phyloP scores from a whole-genome alignment of 2,329 filamentous ascomycete genomes.

The Diplodia corticola region DNA sequence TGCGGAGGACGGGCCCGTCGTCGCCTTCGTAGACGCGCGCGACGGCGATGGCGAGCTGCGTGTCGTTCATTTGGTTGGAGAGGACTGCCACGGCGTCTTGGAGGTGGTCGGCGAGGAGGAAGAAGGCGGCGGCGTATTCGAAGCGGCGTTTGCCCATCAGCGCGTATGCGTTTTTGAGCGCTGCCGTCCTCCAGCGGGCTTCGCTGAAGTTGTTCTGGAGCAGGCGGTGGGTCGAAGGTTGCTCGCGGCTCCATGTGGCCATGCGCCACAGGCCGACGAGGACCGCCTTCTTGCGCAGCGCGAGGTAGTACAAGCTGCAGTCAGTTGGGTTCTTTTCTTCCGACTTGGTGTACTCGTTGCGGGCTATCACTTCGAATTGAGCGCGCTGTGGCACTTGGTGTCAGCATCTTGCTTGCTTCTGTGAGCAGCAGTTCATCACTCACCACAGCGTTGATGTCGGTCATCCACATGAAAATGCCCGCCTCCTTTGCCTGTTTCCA shows the following conservation, averaged over 20 bases:
- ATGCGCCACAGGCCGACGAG: constrained; percentile 93
- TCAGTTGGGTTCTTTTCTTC: constrained; percentile 88
- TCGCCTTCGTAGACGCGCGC: constrained; percentile 88
- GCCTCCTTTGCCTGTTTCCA: constrained; percentile 86
- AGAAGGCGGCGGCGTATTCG: constrained; percentile 94
- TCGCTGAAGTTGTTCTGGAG: constrained; percentile 90
- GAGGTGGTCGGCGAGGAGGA: constrained; percentile 82
- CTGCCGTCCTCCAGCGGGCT: constrained; percentile 81
- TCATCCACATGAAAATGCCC: constrained; percentile 94
- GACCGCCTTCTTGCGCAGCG: constrained; percentile 85
- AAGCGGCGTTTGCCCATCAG: constrained; percentile 88
- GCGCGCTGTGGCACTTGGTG: constrained; percentile 52
- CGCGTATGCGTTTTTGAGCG: constrained; percentile 95
- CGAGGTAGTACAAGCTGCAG: constrained; percentile 88
- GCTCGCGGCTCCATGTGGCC: constrained; percentile 85
- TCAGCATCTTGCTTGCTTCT: neutral
- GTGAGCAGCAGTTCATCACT: constrained; percentile 34
- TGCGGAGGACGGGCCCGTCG: constrained; percentile 68
- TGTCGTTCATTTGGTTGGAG: constrained; percentile 80
- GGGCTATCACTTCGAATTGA: constrained; percentile 87
- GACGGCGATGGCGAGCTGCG: constrained; percentile 87
- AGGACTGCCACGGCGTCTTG: constrained; percentile 85
- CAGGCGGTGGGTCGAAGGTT: constrained; percentile 73
- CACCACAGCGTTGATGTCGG: constrained; percentile 74
- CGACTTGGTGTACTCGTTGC: constrained; percentile 87